These are phyloP conservation scores for Coemansia sp. DNA, from an alignment of 192 early-diverging fungal genomes.

Conservation along the genomic window DNA sequence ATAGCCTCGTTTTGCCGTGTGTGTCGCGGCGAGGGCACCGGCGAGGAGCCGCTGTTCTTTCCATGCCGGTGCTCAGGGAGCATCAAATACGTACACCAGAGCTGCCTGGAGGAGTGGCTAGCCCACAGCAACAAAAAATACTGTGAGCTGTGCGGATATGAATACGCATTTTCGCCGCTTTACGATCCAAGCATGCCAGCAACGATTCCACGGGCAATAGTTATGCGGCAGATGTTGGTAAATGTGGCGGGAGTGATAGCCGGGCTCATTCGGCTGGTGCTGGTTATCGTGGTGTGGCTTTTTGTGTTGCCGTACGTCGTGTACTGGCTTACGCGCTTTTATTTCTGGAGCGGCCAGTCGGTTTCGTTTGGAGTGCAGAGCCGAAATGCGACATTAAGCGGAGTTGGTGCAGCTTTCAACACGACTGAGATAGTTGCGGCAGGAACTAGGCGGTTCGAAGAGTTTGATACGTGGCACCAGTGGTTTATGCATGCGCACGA, in stretches of 20 bases:
- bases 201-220: constrained; percentile 59
- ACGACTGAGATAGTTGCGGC: background rate
- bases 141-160: constrained; percentile 90
- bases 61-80: constrained; percentile 96
- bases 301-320: constrained; percentile 78
- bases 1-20: constrained; percentile 77
- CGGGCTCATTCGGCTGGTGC: constrained; percentile 53
- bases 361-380: constrained; percentile 3
- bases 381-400: background rate
- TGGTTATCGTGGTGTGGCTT: constrained; percentile 76
- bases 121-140: constrained; percentile 68
- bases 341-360: constrained; percentile 75
- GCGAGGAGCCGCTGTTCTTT: constrained; percentile 82
- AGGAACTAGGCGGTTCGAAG: constrained; percentile 25
- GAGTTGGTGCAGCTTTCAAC: background rate
- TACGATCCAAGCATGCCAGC: constrained; percentile 74
- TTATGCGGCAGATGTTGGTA: constrained; percentile 57
- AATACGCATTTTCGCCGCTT: constrained; percentile 80
- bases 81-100: constrained; percentile 93
- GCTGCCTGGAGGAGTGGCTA: constrained; percentile 83
- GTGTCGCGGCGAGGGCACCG: constrained; percentile 72
- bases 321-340: constrained; percentile 81
- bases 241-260: constrained; percentile 52
- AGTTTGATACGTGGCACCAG: constrained; percentile 35
- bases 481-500: constrained; percentile 28